These are phyloP conservation scores for Coniochaeta sp. DNA, from an alignment of 2,329 filamentous ascomycete genomes.

Conservation along the genomic window DNA sequence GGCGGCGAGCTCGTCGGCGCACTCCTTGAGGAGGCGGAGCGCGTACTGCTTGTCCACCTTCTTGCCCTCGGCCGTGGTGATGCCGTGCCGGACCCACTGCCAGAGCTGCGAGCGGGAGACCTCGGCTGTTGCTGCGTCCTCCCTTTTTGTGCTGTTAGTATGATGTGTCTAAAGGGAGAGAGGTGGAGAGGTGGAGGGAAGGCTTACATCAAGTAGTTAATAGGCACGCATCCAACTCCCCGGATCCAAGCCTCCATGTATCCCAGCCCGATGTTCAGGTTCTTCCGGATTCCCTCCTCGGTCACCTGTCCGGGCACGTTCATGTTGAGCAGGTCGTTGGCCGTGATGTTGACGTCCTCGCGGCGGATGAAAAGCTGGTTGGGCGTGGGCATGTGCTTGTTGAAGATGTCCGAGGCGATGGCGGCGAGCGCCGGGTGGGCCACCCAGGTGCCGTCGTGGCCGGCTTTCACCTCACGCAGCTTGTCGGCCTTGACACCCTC, in stretches of 20 bases:
- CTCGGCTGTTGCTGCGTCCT: constrained; percentile 95
- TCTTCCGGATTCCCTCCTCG: constrained; percentile 93
- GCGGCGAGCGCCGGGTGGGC: constrained; percentile 86
- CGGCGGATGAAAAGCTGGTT: constrained; percentile 91
- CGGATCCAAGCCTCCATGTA: constrained; percentile 99
- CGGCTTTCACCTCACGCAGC: constrained; percentile 88
- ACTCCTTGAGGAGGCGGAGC: constrained; percentile 78
- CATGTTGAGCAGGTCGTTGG: constrained; percentile 94
- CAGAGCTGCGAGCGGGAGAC: constrained; percentile 91
- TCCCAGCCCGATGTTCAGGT: constrained; percentile 89
- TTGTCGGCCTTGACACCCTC: constrained; percentile 89
- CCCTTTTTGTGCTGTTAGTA: constrained; percentile 34
- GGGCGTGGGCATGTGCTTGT: constrained; percentile 96
- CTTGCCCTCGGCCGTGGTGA: constrained; percentile 80
- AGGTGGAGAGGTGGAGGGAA: background rate
- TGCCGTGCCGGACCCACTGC: constrained; percentile 80
- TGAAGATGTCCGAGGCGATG: constrained; percentile 90
- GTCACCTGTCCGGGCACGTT: constrained; percentile 90
- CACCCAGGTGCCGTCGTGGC: constrained; percentile 96
- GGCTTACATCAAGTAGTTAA: constrained; percentile 84
- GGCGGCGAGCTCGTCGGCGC: constrained; percentile 65
- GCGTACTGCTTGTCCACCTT: constrained; percentile 89
- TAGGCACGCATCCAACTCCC: constrained; percentile 90
- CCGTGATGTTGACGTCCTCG: constrained; percentile 79
- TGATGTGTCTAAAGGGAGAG: too few species aligned